Conservation (phyloP, 176 grass and related monocot genomes). For the Oryza glaberrima region DNA sequence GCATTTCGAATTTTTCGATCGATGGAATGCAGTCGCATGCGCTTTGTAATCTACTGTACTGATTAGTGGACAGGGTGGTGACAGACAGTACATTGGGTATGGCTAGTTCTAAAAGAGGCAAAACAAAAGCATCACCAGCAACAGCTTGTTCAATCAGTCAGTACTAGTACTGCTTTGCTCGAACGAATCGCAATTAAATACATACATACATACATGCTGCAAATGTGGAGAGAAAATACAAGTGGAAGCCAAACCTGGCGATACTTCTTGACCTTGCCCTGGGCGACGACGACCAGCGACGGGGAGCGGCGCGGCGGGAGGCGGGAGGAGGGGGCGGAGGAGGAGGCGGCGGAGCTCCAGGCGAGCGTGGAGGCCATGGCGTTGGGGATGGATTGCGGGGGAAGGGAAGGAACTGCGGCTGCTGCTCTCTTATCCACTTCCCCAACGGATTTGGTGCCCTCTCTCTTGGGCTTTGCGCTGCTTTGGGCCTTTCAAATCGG, state of each 20-base stretch:
- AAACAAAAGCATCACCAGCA: too few species aligned
- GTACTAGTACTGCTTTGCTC: background rate
- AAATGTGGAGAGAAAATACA: background rate
- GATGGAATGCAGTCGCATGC: background rate
- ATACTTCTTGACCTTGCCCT: slow-evolving; percentile 74
- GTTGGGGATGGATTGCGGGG: background rate
- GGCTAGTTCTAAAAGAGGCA: too few species aligned
- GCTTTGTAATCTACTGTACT: background rate
- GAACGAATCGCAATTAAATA: background rate
- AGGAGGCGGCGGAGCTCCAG: slow-evolving; percentile 36
- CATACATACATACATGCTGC: too few species aligned
- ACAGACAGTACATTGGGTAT: background rate
- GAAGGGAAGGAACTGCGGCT: background rate
- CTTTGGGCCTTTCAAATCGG: background rate
- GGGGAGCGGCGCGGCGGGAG: background rate
- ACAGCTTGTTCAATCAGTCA: background rate
- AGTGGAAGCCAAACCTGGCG: slow-evolving; percentile 45
- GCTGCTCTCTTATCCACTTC: slow-evolving; percentile 37
- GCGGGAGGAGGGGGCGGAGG: slow-evolving; percentile 8
- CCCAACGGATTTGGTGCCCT: background rate
- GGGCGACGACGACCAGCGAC: slow-evolving; percentile 57
- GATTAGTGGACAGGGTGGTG: too few species aligned
- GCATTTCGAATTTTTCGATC: background rate
- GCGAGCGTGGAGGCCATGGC: slow-evolving; percentile 53
- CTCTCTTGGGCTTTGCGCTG: background rate